Percentiles rank a stretch among this genome's conserved stretches.
Conservation (phyloP, 2,329 filamentous ascomycete genomes). For the Penicillium olsonii region DNA sequence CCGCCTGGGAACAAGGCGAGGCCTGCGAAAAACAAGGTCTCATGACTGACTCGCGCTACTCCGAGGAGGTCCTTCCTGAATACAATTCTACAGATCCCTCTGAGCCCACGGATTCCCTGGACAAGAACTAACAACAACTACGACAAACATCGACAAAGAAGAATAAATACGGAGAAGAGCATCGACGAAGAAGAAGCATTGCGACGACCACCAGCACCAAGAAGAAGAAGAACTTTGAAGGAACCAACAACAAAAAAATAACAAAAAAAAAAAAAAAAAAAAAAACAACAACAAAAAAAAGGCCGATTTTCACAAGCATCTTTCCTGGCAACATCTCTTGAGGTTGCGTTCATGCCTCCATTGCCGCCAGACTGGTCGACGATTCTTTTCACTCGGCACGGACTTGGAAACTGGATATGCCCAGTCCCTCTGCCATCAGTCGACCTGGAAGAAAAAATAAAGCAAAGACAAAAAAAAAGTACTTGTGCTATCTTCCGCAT, state of each 20-base stretch:
- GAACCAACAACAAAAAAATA: not conserved
- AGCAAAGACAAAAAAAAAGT: not conserved
- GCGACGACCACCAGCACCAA: not conserved
- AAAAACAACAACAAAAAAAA: not conserved
- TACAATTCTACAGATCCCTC: slow-evolving; percentile 40
- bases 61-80: slow-evolving; percentile 38
- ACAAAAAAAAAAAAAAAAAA: not conserved
- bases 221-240: not conserved
- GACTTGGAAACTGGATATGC: not conserved
- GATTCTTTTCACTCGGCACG: not conserved
- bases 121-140: slow-evolving; percentile 38
- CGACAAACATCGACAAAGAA: too few species aligned
- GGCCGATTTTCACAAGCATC: not conserved
- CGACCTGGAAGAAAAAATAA: not conserved
- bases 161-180: too few species aligned
- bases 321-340: not conserved
- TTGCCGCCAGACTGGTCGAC: not conserved
- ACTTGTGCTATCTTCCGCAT: not conserved
- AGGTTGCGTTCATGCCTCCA: not conserved
- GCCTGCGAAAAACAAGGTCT: slow-evolving; percentile 46
- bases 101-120: slow-evolving; percentile 24
- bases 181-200: too few species aligned
- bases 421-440: not conserved
- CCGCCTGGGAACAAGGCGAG: slow-evolving; percentile 38
- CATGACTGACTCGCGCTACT: slow-evolving; percentile 28